A percentile compares a stretch with the other conserved stretches of the same genome.
phyloP scores from a whole-genome alignment of 208 protist genomes.

The Strigomonas galati region DNA sequence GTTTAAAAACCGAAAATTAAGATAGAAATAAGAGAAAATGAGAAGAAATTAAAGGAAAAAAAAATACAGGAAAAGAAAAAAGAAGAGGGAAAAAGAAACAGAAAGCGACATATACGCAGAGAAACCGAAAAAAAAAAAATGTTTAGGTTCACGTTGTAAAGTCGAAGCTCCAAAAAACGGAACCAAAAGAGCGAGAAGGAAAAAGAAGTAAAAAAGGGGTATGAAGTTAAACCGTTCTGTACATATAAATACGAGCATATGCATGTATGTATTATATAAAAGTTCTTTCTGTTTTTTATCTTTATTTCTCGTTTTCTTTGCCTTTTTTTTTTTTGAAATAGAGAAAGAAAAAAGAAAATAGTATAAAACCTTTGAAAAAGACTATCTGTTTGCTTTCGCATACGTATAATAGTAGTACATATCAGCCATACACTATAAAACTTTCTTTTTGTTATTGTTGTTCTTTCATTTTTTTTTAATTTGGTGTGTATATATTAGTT shows the following conservation, averaged over 20 bases:
- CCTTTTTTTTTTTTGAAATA: neutral
- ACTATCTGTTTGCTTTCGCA: neutral
- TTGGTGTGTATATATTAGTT: neutral
- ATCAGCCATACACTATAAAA: neutral
- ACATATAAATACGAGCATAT: neutral
- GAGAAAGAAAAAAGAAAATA: constrained; percentile 15
- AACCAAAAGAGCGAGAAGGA: constrained; percentile 12
- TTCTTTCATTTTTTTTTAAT: constrained; percentile 6
- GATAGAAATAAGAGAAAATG: neutral
- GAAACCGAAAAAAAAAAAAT: neutral
- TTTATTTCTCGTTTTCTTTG: too few species aligned
- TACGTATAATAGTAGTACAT: neutral
- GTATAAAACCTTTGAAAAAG: neutral
- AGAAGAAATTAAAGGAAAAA: neutral
- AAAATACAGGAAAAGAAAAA: constrained; percentile 1
- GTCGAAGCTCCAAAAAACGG: neutral
- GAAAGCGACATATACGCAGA: neutral
- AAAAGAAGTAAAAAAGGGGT: constrained; percentile 7
- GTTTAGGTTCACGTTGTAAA: neutral
- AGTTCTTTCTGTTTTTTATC: too few species aligned
- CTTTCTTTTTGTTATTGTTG: constrained; percentile 16
- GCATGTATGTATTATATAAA: too few species aligned
- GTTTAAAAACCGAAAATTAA: neutral
- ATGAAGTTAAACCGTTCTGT: too few species aligned
- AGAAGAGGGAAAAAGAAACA: constrained; percentile 8